These are phyloP conservation scores for Vitis vinifera DNA, from an alignment of 164 flowering plant genomes.

Conservation along the genomic window ASM3070453v1 NC_081806.1:3047001-3047500, in stretches of 20 bases:
- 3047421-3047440: conserved; percentile 21
- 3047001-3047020: conserved; percentile 28
- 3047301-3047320: conserved; percentile 22
- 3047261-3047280: conserved; percentile 17
- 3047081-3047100: too few species aligned
- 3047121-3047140: conserved; percentile 25
- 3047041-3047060: too few species aligned
- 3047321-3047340: conserved; percentile 23
- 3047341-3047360: conserved; percentile 27
- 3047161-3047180: conserved; percentile 19
- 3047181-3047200: conserved; percentile 20
- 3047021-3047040: too few species aligned
- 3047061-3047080: too few species aligned
- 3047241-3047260: too few species aligned
- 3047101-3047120: not conserved
- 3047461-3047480: conserved; percentile 4
- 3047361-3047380: conserved; percentile 31
- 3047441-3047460: conserved; percentile 30
- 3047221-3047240: too few species aligned
- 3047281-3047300: conserved; percentile 28
- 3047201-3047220: not conserved
- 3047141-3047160: conserved; percentile 17
- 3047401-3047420: conserved; percentile 17
- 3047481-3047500: too few species aligned
- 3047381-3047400: conserved; percentile 20